Conservation (phyloP, 1,284 basidiomycete genomes). For the Ustilago shanxiensis region DNA sequence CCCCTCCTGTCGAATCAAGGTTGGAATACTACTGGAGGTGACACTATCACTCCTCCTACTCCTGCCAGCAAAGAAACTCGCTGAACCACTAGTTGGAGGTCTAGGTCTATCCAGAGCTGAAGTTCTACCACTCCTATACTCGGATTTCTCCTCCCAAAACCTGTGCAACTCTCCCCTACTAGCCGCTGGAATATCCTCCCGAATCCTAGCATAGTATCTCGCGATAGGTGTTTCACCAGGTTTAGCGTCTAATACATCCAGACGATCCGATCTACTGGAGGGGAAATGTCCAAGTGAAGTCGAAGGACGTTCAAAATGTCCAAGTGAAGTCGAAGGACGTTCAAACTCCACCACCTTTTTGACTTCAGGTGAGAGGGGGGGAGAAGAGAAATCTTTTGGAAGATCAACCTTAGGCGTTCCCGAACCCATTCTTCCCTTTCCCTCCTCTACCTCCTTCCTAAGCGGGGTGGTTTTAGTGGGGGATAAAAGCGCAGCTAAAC, state of each 20-base stretch:
- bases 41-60: slow-evolving; percentile 20
- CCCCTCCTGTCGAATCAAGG: neutral
- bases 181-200: neutral
- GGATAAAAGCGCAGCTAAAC: slow-evolving; percentile 15
- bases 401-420: neutral
- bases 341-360: slow-evolving; percentile 18
- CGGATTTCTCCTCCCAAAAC: slow-evolving; percentile 14
- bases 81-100: slow-evolving; percentile 33
- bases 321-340: slow-evolving; percentile 41
- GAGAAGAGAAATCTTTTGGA: no score
- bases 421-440: neutral
- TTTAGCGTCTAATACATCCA: slow-evolving; percentile 16
- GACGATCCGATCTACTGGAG: no score
- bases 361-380: no score
- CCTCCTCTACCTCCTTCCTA: neutral
- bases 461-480: neutral
- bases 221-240: slow-evolving; percentile 32
- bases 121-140: slow-evolving; percentile 2
- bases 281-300: slow-evolving; percentile 50
- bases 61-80: slow-evolving; percentile 38
- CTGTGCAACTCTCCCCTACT: slow-evolving; percentile 1
- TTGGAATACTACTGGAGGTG: slow-evolving; percentile 5
- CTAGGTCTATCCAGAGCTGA: slow-evolving; percentile 47
- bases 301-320: slow-evolving; percentile 44
- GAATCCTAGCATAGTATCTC: slow-evolving; percentile 28